Percentiles rank a stretch among this genome's conserved stretches.
phyloP scores from a whole-genome alignment of 371 early-diverging fungal species.

The Entomophthora muscae region DNA sequence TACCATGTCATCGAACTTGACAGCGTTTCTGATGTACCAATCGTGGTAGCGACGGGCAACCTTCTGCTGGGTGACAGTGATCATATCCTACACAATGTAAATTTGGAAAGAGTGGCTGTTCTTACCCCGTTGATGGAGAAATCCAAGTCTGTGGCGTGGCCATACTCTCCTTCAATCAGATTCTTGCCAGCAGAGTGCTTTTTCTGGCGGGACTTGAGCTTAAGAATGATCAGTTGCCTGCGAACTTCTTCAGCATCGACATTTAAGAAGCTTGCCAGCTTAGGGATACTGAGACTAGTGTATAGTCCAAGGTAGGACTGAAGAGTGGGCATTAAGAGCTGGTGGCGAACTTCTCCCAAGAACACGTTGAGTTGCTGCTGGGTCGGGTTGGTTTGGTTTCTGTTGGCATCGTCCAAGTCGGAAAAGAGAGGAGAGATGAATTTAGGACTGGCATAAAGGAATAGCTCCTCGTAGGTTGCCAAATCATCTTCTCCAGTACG shows the following conservation, averaged over 20 bases:
- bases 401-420: slow-evolving; percentile 36
- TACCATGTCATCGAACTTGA: slow-evolving; percentile 45
- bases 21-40: slow-evolving; percentile 86
- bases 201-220: slow-evolving; percentile 81
- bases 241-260: slow-evolving; percentile 56
- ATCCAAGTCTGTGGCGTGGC: slow-evolving; percentile 69
- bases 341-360: slow-evolving; percentile 63
- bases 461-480: slow-evolving; percentile 68
- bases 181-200: slow-evolving; percentile 48
- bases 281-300: slow-evolving; percentile 73
- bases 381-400: slow-evolving; percentile 9
- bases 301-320: slow-evolving; percentile 88
- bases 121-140: slow-evolving; percentile 64
- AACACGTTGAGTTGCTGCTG: slow-evolving; percentile 63
- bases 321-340: slow-evolving; percentile 67
- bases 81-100: slow-evolving; percentile 41
- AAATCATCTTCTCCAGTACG: slow-evolving; percentile 71
- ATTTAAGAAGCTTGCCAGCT: slow-evolving; percentile 77
- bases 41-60: slow-evolving; percentile 83
- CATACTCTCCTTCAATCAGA: slow-evolving; percentile 61
- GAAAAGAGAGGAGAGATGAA: slow-evolving; percentile 77
- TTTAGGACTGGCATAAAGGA: slow-evolving; percentile 81
- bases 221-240: slow-evolving; percentile 72
- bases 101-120: not conserved
- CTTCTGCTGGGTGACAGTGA: slow-evolving; percentile 86